Evolutionary conservation across 495 filamentous ascomycete genomes (phyloP).

Genomic region (Jackrogersella minutella): DNA sequence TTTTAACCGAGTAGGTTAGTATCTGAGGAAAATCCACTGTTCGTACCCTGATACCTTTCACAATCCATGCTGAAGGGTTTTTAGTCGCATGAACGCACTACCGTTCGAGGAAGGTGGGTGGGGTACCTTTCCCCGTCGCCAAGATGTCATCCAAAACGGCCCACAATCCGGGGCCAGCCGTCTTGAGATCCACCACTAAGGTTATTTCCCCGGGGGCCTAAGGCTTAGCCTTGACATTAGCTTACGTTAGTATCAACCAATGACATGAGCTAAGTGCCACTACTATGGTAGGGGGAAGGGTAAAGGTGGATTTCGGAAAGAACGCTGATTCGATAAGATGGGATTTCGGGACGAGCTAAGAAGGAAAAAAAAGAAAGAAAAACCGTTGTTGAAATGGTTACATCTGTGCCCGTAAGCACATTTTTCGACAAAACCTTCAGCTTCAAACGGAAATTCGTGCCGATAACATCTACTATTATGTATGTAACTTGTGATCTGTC

Average conservation of each 20-base stretch:
- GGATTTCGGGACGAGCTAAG: not conserved
- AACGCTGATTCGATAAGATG: not conserved
- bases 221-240: not conserved
- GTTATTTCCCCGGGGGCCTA: not conserved
- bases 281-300: too few relatives aligned
- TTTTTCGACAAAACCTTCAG: too few relatives aligned
- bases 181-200: constrained; percentile 1
- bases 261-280: not conserved
- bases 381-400: too few relatives aligned
- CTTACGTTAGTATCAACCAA: not conserved
- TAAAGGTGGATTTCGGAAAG: not conserved
- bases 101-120: not conserved
- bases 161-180: not conserved
- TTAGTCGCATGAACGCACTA: constrained; percentile 1
- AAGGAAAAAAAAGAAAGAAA: not conserved
- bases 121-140: not conserved
- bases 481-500: too few relatives aligned
- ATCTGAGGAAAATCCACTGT: too few relatives aligned
- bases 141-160: not conserved
- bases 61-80: not conserved
- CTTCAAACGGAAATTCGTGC: too few relatives aligned
- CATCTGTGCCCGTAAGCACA: too few relatives aligned
- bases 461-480: too few relatives aligned
- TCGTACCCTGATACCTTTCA: too few relatives aligned
- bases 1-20: too few relatives aligned